These are phyloP conservation scores for Agastache rugosa DNA, from an alignment of 257 asterid genomes.

Conservation along the genomic window DNA sequence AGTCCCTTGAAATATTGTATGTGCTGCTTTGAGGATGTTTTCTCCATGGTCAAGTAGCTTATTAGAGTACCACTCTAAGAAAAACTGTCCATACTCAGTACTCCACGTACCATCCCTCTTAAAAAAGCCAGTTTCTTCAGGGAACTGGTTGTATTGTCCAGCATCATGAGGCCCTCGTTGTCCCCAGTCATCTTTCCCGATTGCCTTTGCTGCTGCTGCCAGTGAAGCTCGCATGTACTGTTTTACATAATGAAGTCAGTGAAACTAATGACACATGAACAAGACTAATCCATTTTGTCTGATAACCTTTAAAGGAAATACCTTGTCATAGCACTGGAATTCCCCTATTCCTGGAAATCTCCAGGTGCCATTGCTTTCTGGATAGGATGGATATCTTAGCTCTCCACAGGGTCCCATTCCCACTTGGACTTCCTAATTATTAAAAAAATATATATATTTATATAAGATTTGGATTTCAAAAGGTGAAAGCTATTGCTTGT, in stretches of 20 bases:
- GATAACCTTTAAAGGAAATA: slow-evolving; percentile 26
- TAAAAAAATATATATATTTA: not conserved
- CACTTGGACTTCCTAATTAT: slow-evolving; percentile 84
- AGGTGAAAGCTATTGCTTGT: slow-evolving; percentile 36
- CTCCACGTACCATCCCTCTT: slow-evolving; percentile 80
- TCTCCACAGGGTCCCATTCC: slow-evolving; percentile 99
- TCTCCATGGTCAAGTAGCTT: slow-evolving; percentile 86
- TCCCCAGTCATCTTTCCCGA: slow-evolving; percentile 79
- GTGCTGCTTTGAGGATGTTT: slow-evolving; percentile 70
- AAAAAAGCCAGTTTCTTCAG: slow-evolving; percentile 87
- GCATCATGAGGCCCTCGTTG: slow-evolving; percentile 84
- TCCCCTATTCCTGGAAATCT: slow-evolving; percentile 91
- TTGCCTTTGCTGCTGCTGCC: slow-evolving; percentile 74
- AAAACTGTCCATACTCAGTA: slow-evolving; percentile 80
- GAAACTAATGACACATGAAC: slow-evolving; percentile 24
- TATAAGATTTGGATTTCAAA: slow-evolving; percentile 23
- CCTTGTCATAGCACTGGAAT: slow-evolving; percentile 93
- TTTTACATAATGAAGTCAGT: slow-evolving; percentile 26
- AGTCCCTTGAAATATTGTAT: slow-evolving; percentile 64
- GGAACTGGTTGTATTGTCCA: slow-evolving; percentile 78
- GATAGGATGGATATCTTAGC: slow-evolving; percentile 95
- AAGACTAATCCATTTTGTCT: slow-evolving; percentile 21
- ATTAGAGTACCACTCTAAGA: slow-evolving; percentile 80
- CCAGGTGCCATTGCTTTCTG: slow-evolving; percentile 93
- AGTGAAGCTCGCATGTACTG: slow-evolving; percentile 95